Evolutionary conservation across 441 rosid genomes (phyloP).

Genomic region (Croton setiger): DNA sequence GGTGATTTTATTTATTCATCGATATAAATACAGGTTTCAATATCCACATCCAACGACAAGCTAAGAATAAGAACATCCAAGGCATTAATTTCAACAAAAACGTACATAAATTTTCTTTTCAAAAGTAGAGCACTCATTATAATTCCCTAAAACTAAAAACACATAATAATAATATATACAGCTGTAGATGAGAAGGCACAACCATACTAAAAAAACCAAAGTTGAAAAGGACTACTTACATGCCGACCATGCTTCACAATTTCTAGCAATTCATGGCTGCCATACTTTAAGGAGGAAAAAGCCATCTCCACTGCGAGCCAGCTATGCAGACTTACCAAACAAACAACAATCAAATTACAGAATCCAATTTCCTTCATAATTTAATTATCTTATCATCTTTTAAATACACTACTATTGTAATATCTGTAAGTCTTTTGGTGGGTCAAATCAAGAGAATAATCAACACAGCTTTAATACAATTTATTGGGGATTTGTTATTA

Average conservation of each 20-base stretch:
- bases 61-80: not conserved
- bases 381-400: conserved; percentile 1
- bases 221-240: conserved; percentile 21
- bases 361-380: not conserved
- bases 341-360: not conserved
- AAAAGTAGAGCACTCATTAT: conserved; percentile 1
- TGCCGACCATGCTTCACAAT: conserved; percentile 20
- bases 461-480: not conserved
- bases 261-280: conserved; percentile 24
- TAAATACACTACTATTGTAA: not conserved
- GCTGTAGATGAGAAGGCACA: conserved; percentile 29
- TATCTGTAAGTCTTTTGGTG: not conserved
- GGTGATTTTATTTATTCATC: too few species aligned
- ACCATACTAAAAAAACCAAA: conserved; percentile 11
- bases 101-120: not conserved
- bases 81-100: not conserved
- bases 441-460: not conserved
- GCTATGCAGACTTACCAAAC: conserved; percentile 24
- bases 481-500: not conserved
- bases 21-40: too few species aligned
- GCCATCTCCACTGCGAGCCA: conserved; percentile 22
- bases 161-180: conserved; percentile 2
- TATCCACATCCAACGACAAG: too few species aligned
- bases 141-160: conserved; percentile 1
- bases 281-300: conserved; percentile 21